A percentile compares a stretch with the other conserved stretches of the same genome.
These are phyloP conservation scores for Coemansia sp. DNA, from an alignment of 192 early-diverging fungal species.

Conservation along the genomic window DNA sequence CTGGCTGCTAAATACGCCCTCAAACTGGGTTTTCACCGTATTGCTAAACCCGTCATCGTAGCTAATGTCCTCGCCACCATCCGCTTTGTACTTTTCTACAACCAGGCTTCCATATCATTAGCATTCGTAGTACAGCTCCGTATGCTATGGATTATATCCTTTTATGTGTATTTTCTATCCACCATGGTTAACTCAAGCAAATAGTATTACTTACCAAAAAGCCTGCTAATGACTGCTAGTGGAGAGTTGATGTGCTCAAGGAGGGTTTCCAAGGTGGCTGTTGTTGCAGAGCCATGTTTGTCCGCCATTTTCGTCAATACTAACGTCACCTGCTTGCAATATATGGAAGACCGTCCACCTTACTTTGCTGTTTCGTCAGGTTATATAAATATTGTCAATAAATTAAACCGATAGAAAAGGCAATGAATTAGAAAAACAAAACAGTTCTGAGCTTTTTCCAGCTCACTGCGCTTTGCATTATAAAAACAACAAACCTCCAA, in stretches of 20 bases:
- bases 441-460: no score
- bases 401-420: background rate
- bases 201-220: conserved; percentile 31
- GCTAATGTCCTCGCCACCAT: background rate
- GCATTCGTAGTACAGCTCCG: no score
- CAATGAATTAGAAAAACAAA: no score
- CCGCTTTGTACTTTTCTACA: conserved; percentile 9
- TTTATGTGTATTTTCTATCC: no score
- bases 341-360: background rate
- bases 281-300: background rate
- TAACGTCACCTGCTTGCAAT: background rate
- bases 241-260: conserved; percentile 37
- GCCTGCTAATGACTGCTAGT: conserved; percentile 28
- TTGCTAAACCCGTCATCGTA: conserved; percentile 24
- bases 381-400: background rate
- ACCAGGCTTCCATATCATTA: no score
- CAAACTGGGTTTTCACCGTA: conserved; percentile 28
- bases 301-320: conserved; percentile 6
- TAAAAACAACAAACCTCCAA: no score
- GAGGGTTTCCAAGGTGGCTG: conserved; percentile 14
- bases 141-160: no score
- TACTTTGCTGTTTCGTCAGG: background rate
- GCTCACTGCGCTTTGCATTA: no score
- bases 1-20: conserved; percentile 18
- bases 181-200: no score